Conservation (phyloP, 2,329 filamentous ascomycete genomes). For the Metarhizium brunneum region DNA sequence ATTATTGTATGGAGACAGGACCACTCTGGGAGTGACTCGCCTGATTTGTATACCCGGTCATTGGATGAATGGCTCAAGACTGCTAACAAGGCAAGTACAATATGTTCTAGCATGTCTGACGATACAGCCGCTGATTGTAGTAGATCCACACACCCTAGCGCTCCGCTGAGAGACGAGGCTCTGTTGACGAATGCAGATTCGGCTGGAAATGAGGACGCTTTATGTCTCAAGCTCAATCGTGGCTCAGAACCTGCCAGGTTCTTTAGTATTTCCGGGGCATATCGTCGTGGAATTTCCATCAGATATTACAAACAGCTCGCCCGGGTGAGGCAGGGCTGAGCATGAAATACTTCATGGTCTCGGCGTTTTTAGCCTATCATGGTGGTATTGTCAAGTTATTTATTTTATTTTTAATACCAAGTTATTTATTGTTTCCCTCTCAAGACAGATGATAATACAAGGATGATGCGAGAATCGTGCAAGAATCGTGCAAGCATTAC, state of each 20-base stretch:
- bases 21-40: conserved; percentile 45
- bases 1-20: conserved; percentile 84
- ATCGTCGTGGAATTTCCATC: neutral
- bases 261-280: neutral
- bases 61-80: conserved; percentile 74
- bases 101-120: neutral
- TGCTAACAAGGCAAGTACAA: conserved; percentile 48
- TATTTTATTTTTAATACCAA: too few relatives aligned
- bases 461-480: too few relatives aligned
- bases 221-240: neutral
- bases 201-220: neutral
- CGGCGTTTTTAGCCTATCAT: too few relatives aligned
- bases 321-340: too few relatives aligned
- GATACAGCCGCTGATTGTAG: neutral
- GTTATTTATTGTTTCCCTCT: too few relatives aligned
- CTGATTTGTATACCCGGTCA: conserved; percentile 64
- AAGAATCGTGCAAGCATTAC: too few relatives aligned
- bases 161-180: neutral
- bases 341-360: too few relatives aligned
- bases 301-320: too few relatives aligned
- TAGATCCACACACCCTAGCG: neutral
- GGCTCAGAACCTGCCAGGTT: neutral
- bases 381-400: too few relatives aligned
- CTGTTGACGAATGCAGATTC: neutral
- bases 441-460: too few relatives aligned